These are phyloP conservation scores for Coprinopsis strossmayeri DNA, from an alignment of 768 basidiomycete species.

Conservation along the genomic window DNA sequence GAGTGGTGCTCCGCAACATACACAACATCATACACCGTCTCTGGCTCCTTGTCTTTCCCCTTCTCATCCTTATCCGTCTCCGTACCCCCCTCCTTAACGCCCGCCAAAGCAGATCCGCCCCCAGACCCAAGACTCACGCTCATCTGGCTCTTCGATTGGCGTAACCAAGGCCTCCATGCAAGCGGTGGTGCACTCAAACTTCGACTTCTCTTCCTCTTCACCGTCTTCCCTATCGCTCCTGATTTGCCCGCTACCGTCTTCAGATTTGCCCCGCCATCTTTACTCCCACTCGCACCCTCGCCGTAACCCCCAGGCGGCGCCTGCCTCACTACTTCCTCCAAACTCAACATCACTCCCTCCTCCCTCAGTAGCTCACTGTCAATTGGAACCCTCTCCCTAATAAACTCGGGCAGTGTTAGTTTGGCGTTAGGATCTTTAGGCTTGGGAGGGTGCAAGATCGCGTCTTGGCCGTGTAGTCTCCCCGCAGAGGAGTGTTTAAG, in stretches of 20 bases:
- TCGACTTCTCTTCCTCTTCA: conserved; percentile 26
- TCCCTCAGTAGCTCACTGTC: conserved; percentile 21
- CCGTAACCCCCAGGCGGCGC: conserved; percentile 16
- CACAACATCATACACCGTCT: conserved; percentile 27
- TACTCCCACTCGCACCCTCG: too few relatives aligned
- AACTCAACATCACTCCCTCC: conserved; percentile 42
- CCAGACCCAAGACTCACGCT: conserved; percentile 11
- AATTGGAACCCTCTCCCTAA: conserved; percentile 44
- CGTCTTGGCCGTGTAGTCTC: conserved; percentile 76
- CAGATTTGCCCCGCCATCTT: too few relatives aligned
- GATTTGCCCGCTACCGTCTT: too few relatives aligned
- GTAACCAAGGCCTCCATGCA: conserved; percentile 53
- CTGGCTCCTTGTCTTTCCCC: not conserved
- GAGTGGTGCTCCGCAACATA: conserved; percentile 79
- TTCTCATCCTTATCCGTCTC: conserved; percentile 13
- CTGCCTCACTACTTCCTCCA: conserved; percentile 50
- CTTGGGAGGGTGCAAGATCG: conserved; percentile 41
- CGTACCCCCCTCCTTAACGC: conserved; percentile 15
- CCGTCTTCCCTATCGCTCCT: conserved; percentile 9
- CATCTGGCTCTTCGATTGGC: conserved; percentile 31
- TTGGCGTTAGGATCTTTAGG: conserved; percentile 46
- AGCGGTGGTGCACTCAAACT: conserved; percentile 56
- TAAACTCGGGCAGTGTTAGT: conserved; percentile 57
- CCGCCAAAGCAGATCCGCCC: conserved; percentile 10
- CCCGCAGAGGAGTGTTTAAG: conserved; percentile 66